Evolutionary conservation across 306 rosid species (phyloP).

Genomic region (Quillaja saponaria): DNA sequence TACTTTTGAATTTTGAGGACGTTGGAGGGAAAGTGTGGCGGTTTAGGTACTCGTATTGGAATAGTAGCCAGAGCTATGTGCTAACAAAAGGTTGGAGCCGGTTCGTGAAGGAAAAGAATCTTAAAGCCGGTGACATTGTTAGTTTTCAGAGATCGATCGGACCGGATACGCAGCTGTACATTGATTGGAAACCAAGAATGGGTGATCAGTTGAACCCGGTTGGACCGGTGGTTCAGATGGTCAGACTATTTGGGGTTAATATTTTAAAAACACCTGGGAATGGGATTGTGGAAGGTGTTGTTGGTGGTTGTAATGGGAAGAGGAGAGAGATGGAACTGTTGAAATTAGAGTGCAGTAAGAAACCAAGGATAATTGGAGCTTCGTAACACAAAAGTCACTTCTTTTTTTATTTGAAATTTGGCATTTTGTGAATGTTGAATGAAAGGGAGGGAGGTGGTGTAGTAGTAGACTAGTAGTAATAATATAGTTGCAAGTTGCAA

Average conservation of each 20-base stretch:
- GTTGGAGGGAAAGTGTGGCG: slow-evolving; percentile 95
- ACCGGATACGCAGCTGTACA: slow-evolving; percentile 68
- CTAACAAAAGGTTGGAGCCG: slow-evolving; percentile 97
- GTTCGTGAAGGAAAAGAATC: slow-evolving; percentile 87
- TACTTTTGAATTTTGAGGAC: slow-evolving; percentile 78
- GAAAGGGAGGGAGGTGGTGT: not conserved
- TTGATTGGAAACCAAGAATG: slow-evolving; percentile 63
- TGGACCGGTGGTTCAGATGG: slow-evolving; percentile 58
- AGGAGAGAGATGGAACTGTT: slow-evolving; percentile 73
- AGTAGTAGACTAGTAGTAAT: not conserved
- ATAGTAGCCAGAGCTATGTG: slow-evolving; percentile 95
- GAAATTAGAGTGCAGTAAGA: slow-evolving; percentile 66
- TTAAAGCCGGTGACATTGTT: slow-evolving; percentile 89
- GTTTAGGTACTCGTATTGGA: slow-evolving; percentile 95
- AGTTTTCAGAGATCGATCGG: slow-evolving; percentile 72
- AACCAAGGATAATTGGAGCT: slow-evolving; percentile 84
- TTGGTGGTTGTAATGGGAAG: slow-evolving; percentile 60
- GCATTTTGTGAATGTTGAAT: slow-evolving; percentile 39
- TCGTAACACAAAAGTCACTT: slow-evolving; percentile 48
- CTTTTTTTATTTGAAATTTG: slow-evolving; percentile 16
- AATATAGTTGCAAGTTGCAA: slow-evolving; percentile 55
- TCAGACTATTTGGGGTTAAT: slow-evolving; percentile 90
- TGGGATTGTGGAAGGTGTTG: slow-evolving; percentile 17
- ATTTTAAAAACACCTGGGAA: slow-evolving; percentile 62
- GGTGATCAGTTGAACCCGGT: not conserved